Base-by-base conservation (phyloP, 1,284 basidiomycete species). In the Agaricales sp. region DNA sequence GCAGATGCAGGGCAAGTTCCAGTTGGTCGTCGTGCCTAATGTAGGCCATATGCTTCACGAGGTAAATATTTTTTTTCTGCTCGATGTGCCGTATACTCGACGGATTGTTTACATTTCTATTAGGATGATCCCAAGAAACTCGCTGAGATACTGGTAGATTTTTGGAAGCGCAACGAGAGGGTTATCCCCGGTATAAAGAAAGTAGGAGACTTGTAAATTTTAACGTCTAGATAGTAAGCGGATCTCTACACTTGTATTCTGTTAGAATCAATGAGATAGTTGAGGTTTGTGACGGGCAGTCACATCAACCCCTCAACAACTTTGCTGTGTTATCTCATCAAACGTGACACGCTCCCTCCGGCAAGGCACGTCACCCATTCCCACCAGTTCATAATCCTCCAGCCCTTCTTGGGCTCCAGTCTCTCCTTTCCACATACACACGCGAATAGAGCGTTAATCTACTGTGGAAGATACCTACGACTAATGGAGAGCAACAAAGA, bases 1-100 rank as follows among this genome's bases (percentile, higher is more conserved):
- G 0, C 95, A 99, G 65, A 98, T 99, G 95, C 85, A 89, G 67
- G 94, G 94, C 51, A 97, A 97, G 63, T 98, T 97, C 67, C 95
- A 98, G 66, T 76, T 97, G 58, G 82, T 80, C 19, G 92, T 98
- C 21, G 78, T 96, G 54, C 77, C 79, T 2, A 82, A 68, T 18
- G 91, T 92, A 0, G 95, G 95, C 0, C 95, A 99, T 61, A 88
- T 95, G 68, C 64, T 99, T 41, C 95, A 98, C 50, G 94, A 97
- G 75, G 92, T 90, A 52, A 49, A 58, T 2, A 14, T 49, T 18
- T 21, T 3, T 30, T 39, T 37, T 48, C 37, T 45, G 43, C 23
- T 51, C 21, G 49, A 22, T 37, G 23, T 2, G 26, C n/a, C n/a
- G n/a, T n/a, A n/a, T n/a, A n/a, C n/a, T n/a, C n/a, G n/a, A n/a